A percentile compares a stretch with the other conserved stretches of the same genome.
Conservation (phyloP, 345 rosid species). For the Camelina sativa region DNA sequence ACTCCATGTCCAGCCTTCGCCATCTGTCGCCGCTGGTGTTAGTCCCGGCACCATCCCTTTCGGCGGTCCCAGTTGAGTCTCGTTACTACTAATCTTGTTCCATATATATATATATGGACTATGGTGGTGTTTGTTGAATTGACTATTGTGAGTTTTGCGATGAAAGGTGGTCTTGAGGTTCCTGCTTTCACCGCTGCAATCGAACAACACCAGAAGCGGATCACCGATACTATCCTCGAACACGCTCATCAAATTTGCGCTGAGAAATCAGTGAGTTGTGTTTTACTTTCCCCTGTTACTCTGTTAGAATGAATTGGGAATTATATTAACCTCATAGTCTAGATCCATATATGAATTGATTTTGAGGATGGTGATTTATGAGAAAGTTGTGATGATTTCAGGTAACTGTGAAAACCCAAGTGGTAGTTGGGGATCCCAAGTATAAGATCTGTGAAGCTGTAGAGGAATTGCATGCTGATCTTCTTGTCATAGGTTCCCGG, state of each 20-base stretch:
- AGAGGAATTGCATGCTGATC: slow-evolving; percentile 66
- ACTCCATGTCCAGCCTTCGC: slow-evolving; percentile 85
- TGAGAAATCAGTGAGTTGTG: slow-evolving; percentile 50
- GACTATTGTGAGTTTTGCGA: slow-evolving; percentile 3
- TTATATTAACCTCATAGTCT: neutral
- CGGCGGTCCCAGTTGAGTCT: slow-evolving; percentile 82
- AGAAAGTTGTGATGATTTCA: slow-evolving; percentile 32
- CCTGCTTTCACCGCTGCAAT: slow-evolving; percentile 89
- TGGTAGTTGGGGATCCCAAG: slow-evolving; percentile 82
- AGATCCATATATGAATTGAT: slow-evolving; percentile 30
- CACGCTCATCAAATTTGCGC: slow-evolving; percentile 70
- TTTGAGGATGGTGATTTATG: slow-evolving; percentile 18
- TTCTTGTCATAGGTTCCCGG: slow-evolving; percentile 85
- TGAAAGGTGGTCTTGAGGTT: slow-evolving; percentile 71
- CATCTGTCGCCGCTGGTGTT: slow-evolving; percentile 71
- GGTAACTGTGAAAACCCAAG: slow-evolving; percentile 71
- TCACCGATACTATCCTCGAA: slow-evolving; percentile 62
- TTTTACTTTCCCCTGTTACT: neutral
- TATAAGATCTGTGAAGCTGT: slow-evolving; percentile 78
- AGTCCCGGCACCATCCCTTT: slow-evolving; percentile 88
- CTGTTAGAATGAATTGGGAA: too few species aligned
- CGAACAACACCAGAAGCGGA: slow-evolving; percentile 82
- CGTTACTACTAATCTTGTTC: neutral
- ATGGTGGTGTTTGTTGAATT: slow-evolving; percentile 21
- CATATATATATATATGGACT: neutral